phyloP scores from a whole-genome alignment of 192 early-diverging fungal genomes.

The Mortierella alpina region DNA sequence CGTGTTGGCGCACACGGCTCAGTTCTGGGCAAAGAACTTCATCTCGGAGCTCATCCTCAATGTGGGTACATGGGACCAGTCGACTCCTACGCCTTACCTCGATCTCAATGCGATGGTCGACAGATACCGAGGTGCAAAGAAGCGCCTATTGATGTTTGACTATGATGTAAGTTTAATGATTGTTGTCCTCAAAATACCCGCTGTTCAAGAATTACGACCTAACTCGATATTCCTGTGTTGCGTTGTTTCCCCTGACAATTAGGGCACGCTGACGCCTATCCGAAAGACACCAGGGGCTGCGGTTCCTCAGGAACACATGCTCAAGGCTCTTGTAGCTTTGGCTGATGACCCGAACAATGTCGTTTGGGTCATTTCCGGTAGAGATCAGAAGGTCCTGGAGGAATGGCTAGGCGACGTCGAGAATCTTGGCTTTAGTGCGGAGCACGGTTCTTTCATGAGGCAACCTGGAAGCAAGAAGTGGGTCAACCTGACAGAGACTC shows the following conservation, averaged over 20 bases:
- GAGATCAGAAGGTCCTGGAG: conserved; percentile 87
- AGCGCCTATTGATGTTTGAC: conserved; percentile 91
- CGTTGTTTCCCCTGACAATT: not conserved
- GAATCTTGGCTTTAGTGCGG: conserved; percentile 87
- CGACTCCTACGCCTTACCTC: conserved; percentile 58
- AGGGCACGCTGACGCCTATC: conserved; percentile 93
- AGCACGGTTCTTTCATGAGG: conserved; percentile 95
- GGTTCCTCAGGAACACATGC: conserved; percentile 84
- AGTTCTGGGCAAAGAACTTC: conserved; percentile 89
- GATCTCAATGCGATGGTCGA: conserved; percentile 48
- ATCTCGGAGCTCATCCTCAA: conserved; percentile 77
- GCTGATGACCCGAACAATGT: conserved; percentile 83
- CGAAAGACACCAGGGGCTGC: conserved; percentile 85
- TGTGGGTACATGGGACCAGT: conserved; percentile 56
- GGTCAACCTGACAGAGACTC: conserved; percentile 76
- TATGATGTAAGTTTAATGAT: conserved; percentile 76
- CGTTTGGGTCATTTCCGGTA: conserved; percentile 92
- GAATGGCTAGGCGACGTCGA: conserved; percentile 84
- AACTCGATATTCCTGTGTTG: not conserved
- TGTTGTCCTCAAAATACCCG: not conserved
- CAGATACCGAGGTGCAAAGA: conserved; percentile 68
- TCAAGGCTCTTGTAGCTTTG: conserved; percentile 75
- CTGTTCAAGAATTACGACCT: not conserved
- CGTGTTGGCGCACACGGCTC: conserved; percentile 84
- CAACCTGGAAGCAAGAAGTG: conserved; percentile 80